These are phyloP conservation scores for Pseudozyma pruni DNA, from an alignment of 1,284 basidiomycete genomes.

Conservation along the genomic window DNA sequence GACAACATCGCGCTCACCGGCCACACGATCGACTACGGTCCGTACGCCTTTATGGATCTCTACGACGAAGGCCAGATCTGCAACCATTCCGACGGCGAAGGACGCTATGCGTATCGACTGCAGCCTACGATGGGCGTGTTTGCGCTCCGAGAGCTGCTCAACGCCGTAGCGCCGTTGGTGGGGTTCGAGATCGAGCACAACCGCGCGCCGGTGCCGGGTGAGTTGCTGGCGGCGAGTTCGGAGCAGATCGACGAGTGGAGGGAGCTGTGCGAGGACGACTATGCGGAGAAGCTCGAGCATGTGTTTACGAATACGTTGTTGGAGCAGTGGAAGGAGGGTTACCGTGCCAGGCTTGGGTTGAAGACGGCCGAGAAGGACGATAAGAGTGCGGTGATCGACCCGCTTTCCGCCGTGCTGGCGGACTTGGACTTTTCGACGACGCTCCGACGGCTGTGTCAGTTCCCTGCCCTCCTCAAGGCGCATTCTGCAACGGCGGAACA, in stretches of 20 bases:
- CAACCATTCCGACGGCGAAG: constrained; percentile 88
- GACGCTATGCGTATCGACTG: constrained; percentile 81
- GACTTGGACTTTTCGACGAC: constrained; percentile 54
- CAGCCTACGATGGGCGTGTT: constrained; percentile 70
- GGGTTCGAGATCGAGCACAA: constrained; percentile 60
- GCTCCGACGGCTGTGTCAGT: constrained; percentile 47
- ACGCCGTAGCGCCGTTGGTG: constrained; percentile 41
- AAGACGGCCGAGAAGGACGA: constrained; percentile 16
- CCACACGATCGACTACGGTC: constrained; percentile 82
- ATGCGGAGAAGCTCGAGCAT: constrained; percentile 40
- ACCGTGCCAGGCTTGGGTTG: constrained; percentile 52
- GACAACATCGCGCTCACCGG: constrained; percentile 82
- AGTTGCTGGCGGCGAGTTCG: constrained; percentile 28
- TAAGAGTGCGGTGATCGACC: constrained; percentile 41
- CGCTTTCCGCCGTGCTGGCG: constrained; percentile 26
- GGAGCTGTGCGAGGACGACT: constrained; percentile 42
- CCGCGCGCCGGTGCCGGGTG: constrained; percentile 64
- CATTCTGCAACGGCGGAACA: constrained; percentile 9
- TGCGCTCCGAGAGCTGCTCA: constrained; percentile 38
- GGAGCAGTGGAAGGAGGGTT: constrained; percentile 56
- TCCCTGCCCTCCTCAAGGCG: constrained; percentile 39
- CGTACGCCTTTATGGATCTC: constrained; percentile 87
- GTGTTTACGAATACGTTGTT: constrained; percentile 47
- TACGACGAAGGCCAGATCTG: constrained; percentile 83
- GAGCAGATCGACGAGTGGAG: constrained; percentile 50